Evolutionary conservation across 1,284 basidiomycete genomes (phyloP), one percentile per base, ranked within the genome.

Genomic region (Cryptococcus sp.): DNA sequence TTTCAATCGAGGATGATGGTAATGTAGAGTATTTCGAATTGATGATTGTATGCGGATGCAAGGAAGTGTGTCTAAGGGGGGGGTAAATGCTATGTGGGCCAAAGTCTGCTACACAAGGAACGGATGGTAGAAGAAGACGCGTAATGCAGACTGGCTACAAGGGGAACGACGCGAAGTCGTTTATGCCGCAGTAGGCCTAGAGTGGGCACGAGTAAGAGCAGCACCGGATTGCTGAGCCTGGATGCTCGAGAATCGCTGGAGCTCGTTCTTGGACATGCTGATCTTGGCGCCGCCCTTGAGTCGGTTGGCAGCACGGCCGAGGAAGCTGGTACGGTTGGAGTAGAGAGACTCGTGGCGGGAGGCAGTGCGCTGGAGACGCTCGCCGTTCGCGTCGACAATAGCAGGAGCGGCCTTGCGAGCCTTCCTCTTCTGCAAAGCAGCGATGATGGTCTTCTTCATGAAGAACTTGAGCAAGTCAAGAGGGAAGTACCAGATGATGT

Each of bases 391-490:
- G 59, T 79, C 73, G 55, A 80, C 74, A 57, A 81, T 76, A 39
- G 54, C 40, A 61, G 79, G 79, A 45, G 78, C 80, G 43, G 68
- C 62, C 70, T 74, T 80, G 73, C 58, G 70, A 77, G 69, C 84
- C 82, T 77, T 86, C 85, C 89, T 88, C 54, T 83, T 78, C 62
- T 89, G 89, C 73, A 95, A 85, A 64, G 68, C 83, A 81, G 88
- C 89, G 83, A 97, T 94, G 77, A 93, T 80, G 46, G 91, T 93
- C 23, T 86, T 88, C 83, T 94, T 93, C 89, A 96, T 93, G 54
- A 83, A 87, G 77, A 96, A 96, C 85, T 97, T 97, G 85, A 97
- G 88, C 77, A 87, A 85, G 80, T 98, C 94, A 58, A 97, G 86
- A 62, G 94, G 93, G 67, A 89, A 78, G 86, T 93, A 96, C 93